Conservation (phyloP, 805 yeast genomes). For the Myxozyma nipponensis region DNA sequence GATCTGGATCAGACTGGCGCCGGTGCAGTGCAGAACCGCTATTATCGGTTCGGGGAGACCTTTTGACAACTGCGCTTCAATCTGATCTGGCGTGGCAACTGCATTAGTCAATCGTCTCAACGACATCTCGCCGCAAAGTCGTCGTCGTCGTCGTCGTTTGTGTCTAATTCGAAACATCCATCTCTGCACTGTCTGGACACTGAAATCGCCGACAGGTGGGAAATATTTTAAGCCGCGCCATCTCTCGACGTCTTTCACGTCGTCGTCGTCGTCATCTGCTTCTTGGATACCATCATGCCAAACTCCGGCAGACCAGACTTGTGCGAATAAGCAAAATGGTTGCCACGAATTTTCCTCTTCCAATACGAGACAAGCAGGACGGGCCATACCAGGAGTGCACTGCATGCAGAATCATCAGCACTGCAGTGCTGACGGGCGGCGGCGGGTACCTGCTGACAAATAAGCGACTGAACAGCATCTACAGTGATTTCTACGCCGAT, state of each 20-base stretch:
- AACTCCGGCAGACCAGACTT: too few species aligned
- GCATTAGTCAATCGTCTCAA: conserved; percentile 6
- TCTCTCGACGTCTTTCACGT: too few species aligned
- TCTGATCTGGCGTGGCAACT: conserved; percentile 20
- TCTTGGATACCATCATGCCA: too few species aligned
- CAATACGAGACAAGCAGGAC: conserved; percentile 5
- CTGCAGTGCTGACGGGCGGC: conserved; percentile 8
- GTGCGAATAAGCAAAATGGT: too few species aligned
- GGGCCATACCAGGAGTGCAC: conserved; percentile 18
- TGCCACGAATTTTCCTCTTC: conserved; percentile 19
- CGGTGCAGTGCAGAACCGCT: conserved; percentile 13
- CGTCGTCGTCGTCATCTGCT: too few species aligned
- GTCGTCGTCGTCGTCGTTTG: neutral
- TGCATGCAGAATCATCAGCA: conserved; percentile 16
- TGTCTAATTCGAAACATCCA: neutral
- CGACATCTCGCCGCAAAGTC: neutral
- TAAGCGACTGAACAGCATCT: conserved; percentile 12
- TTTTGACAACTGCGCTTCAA: conserved; percentile 5
- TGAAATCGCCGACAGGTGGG: neutral
- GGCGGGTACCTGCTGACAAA: conserved; percentile 19
- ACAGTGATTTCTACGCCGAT: conserved; percentile 23
- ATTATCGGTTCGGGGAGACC: conserved; percentile 7
- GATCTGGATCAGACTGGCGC: conserved; percentile 19
- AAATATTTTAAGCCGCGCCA: neutral
- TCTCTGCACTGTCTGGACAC: too few species aligned